Base-by-base conservation (phyloP, 2,329 filamentous ascomycete genomes). In the Laburnicola sp. region DNA sequence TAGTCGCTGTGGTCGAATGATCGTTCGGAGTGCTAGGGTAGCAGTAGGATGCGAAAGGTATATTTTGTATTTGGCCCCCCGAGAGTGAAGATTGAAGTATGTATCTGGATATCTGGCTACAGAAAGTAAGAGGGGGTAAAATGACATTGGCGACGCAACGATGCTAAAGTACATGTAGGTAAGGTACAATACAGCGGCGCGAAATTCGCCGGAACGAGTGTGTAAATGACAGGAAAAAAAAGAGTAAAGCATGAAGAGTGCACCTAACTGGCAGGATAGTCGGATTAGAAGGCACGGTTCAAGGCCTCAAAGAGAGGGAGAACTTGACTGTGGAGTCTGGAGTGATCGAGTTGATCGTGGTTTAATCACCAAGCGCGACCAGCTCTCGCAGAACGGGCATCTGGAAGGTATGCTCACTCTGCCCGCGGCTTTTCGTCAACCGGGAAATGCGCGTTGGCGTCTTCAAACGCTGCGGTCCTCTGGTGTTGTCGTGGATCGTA, bases 401-500 rank as follows among this genome's bases (percentile, higher is more conserved):
- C 31, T 6, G 9, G 22, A 23, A 25, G 21, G 22, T 28, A 28
- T 23, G 22, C 36, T 22, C 23, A 31, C 41, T 48, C 36, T 48
- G 36, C 41, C 27, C 38, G 7, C 39, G 46, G 30, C 34, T 35
- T 32, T n/a, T 31, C 4, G 16, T 23, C 25, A 35, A 36, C 51
- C 38, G 41, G 36, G 26, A 41, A 49, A 34, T 38, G 42, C n/a
- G 37, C 27, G 11, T 54, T 39, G 21, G 34, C 11, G 5, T 16
- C 22, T 10, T 39, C 36, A 10, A 54, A 5, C 0, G 26, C 43
- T 11, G 22, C 39, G 2, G 11, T 35, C 27, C 37, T 45, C 10
- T 36, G 16, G 26, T 4, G 47, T 16, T 37, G 35, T 6, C 34
- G 16, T n/a, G 35, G 23, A 21, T 54, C 37, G 37, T 54, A 48